Evolutionary conservation across 75 land plant genomes (phyloP).

Genomic region (Cryptomeria japonica): DNA sequence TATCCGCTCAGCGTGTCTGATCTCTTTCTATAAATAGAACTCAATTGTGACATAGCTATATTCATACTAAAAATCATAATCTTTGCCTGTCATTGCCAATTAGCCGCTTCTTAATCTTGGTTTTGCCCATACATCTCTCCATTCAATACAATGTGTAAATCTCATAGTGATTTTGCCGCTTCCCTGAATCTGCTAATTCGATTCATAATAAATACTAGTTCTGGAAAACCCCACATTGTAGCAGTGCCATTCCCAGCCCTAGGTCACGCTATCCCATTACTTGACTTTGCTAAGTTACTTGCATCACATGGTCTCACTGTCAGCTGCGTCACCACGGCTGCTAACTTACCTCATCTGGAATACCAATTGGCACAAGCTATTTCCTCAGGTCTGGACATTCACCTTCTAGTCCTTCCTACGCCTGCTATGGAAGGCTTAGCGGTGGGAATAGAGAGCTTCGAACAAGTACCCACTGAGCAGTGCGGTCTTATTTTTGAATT

Average conservation of each 20-base stretch:
- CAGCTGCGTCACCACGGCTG: background rate
- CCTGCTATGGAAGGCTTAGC: background rate
- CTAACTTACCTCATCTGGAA: background rate
- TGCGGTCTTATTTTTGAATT: background rate
- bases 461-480: background rate
- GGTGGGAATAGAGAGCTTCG: background rate
- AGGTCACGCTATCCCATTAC: background rate
- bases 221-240: background rate
- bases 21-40: too few species aligned
- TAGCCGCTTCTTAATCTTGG: too few species aligned
- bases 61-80: too few species aligned
- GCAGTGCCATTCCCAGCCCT: background rate
- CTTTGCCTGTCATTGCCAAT: too few species aligned
- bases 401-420: too few species aligned
- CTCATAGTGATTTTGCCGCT: too few species aligned
- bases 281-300: background rate
- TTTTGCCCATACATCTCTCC: too few species aligned
- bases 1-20: too few species aligned
- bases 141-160: too few species aligned
- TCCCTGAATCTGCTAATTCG: too few species aligned
- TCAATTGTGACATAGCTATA: too few species aligned
- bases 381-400: background rate
- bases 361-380: background rate
- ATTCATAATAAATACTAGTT: background rate
- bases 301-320: background rate